Base-by-base conservation (phyloP, 2,329 filamentous ascomycete species). In the Penicillium aurantiogriseum region DNA sequence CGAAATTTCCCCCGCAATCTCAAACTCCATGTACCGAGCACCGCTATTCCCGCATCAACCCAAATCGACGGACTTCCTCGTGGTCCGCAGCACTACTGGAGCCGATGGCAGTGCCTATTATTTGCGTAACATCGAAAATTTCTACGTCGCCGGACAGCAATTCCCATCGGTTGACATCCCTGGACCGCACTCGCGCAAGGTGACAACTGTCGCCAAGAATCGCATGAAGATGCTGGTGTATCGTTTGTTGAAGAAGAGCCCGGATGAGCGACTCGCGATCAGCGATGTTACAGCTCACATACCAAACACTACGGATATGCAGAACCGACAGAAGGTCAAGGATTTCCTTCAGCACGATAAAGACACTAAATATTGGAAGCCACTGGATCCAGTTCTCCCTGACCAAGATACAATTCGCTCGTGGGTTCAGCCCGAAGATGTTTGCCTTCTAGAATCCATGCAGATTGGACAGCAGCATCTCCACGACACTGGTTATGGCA, bases 191-290 rank as follows among this genome's bases (percentile, higher is more conserved):
- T 95, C 92, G 38, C 85, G 94, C 60, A 96, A 94, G 74, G 93
- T 97, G 31, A 99, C 94, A 0, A 96, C 95, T 56, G 92, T 93
- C n/a, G 88, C 91, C 36, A 99, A 99, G 80, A 96, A 94, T 74
- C 87, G 94, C 36, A 87, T 99, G 75, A 96, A 94, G 79, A 97
- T 97, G 88, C 87, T 99, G 39, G 90, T 92, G 0, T 97, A 91
- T 73, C 89, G 94, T 50, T 87, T 96, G 72, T 90, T 96, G 67
- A 85, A 88, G 61, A 90, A 90, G 67, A 91, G 88, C 67, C 80
- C 85, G 19, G 84, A 88, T 27, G 80, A 87, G 59, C 83, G 86
- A 44, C 83, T 92, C 25, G 87, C 87, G 23, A 85, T 96, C 17
- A 85, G 85, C n/a, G 90, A 93, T 67, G 89, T 99, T 38, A 97